A percentile compares a stretch with the other conserved stretches of the same genome.
Evolutionary conservation across 176 grass and related monocot genomes (phyloP).

Genomic region (Juncus inflexus): DNA sequence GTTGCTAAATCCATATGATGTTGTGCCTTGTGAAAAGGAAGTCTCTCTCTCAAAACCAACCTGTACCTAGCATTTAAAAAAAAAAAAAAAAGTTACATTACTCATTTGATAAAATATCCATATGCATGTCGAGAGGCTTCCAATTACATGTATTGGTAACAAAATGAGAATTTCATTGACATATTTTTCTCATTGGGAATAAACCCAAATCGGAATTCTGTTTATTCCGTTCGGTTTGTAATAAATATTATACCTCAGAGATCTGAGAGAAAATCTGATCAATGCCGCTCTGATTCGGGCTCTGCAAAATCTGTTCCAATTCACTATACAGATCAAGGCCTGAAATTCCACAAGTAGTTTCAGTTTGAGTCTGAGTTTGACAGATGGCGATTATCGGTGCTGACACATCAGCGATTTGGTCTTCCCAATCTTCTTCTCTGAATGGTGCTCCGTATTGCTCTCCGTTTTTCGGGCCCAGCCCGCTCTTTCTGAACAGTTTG

Average conservation of each 20-base stretch:
- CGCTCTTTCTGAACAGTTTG: conserved; percentile 95
- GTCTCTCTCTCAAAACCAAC: conserved; percentile 25
- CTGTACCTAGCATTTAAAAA: conserved; percentile 32
- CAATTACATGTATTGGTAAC: no score
- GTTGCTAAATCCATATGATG: conserved; percentile 16
- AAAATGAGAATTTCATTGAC: no score
- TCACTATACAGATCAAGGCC: conserved; percentile 35
- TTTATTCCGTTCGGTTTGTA: no score
- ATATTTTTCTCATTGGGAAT: no score
- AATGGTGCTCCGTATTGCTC: conserved; percentile 95
- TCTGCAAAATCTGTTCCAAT: conserved; percentile 52
- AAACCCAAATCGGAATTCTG: no score
- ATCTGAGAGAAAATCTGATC: not conserved
- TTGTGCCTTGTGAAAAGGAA: conserved; percentile 29
- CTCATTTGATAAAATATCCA: not conserved
- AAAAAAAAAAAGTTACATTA: conserved; percentile 15
- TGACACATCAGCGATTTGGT: conserved; percentile 29
- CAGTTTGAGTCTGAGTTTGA: conserved; percentile 5
- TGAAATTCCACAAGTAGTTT: not conserved
- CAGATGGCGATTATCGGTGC: not conserved
- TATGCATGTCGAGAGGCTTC: no score
- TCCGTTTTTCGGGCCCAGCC: conserved; percentile 81
- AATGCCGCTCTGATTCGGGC: conserved; percentile 40
- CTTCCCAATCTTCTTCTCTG: conserved; percentile 83
- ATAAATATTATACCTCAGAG: no score